Base-by-base conservation (phyloP, 352 stramenopile species). In the Globisporangium spinosum region DNA sequence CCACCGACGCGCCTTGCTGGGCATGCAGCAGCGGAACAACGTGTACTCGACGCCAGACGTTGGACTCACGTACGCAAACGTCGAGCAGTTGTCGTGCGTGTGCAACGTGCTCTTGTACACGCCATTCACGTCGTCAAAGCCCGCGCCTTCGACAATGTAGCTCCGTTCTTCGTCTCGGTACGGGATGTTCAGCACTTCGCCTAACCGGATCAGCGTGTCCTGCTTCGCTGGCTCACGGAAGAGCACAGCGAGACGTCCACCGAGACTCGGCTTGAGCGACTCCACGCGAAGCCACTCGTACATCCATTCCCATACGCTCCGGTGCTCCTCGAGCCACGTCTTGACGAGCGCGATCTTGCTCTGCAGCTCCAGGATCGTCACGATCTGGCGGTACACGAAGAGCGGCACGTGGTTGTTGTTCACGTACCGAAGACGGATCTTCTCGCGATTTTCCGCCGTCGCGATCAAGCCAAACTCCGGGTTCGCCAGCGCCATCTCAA, bases 1-100 rank as follows among this genome's bases (percentile, higher is more conserved):
- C 97, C 97, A 99, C 74, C 97, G 98, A 65, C 98, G 97, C 47
- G 97, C 89, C 68, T 98, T 98, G 70, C 92, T 98, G 13, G 97
- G 90, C 97, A 99, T 99, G 59, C 90, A 97, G 74, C 97, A 99
- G n/a, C 95, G 91, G 77, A 99, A 99, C 17, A 99, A 78, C 20
- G 95, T 99, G 60, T 98, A 95, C 75, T 95, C 79, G 69, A 87
- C 83, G 54, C 87, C 63, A 60, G 82, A 75, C 65, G 85, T 87
- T 3, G 64, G 40, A 29, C 64, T 70, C 47, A 76, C 65, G 64
- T 78, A 90, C 60, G 83, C 69, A 67, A 89, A 91, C 64, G 94
- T 87, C 62, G 83, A 77, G 67, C 78, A 89, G 51, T 85, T 93
- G 69, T 96, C 89, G 64, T 94, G 83, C 22, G 74, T 74, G 62